Conservation (phyloP, 2,329 filamentous ascomycete species). For the Pseudovirgaria hyperparasitica region DNA sequence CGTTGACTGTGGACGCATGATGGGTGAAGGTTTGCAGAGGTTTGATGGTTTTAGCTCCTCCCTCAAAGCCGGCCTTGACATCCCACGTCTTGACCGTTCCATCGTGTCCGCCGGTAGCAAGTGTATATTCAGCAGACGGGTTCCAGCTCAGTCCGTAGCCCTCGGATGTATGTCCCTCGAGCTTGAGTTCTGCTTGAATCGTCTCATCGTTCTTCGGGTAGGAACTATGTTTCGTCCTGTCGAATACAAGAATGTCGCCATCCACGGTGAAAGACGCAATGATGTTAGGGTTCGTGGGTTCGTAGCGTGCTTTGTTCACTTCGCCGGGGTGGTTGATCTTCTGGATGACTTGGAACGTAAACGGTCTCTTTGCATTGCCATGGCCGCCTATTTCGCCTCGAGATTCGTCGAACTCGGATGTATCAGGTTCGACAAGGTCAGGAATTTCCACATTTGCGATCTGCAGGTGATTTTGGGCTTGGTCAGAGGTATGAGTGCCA, state of each 20-base stretch:
- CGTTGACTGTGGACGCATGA: slow-evolving; percentile 85
- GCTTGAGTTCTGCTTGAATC: slow-evolving; percentile 70
- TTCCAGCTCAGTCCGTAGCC: slow-evolving; percentile 93
- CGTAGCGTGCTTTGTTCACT: slow-evolving; percentile 96
- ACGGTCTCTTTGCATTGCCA: slow-evolving; percentile 60
- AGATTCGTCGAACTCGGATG: slow-evolving; percentile 80
- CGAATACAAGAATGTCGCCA: slow-evolving; percentile 81
- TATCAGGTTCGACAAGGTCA: slow-evolving; percentile 58
- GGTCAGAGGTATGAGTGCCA: slow-evolving; percentile 85
- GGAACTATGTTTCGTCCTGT: slow-evolving; percentile 84
- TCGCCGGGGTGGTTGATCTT: slow-evolving; percentile 94
- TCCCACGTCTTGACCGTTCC: slow-evolving; percentile 90
- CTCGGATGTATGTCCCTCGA: slow-evolving; percentile 74
- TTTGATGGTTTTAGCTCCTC: slow-evolving; percentile 55
- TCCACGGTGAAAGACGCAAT: slow-evolving; percentile 89
- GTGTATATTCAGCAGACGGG: slow-evolving; percentile 65
- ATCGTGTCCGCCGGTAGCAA: slow-evolving; percentile 88
- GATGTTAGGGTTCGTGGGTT: slow-evolving; percentile 93
- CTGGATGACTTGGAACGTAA: slow-evolving; percentile 87
- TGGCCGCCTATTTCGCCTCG: slow-evolving; percentile 90
- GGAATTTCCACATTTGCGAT: slow-evolving; percentile 91
- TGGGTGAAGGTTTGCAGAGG: slow-evolving; percentile 70
- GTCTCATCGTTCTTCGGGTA: slow-evolving; percentile 51
- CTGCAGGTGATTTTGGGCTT: slow-evolving; percentile 80
- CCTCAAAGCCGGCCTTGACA: slow-evolving; percentile 56